Evolutionary conservation across 2,329 filamentous ascomycete genomes (phyloP).

Genomic region (Rachicladosporium sp.): DNA sequence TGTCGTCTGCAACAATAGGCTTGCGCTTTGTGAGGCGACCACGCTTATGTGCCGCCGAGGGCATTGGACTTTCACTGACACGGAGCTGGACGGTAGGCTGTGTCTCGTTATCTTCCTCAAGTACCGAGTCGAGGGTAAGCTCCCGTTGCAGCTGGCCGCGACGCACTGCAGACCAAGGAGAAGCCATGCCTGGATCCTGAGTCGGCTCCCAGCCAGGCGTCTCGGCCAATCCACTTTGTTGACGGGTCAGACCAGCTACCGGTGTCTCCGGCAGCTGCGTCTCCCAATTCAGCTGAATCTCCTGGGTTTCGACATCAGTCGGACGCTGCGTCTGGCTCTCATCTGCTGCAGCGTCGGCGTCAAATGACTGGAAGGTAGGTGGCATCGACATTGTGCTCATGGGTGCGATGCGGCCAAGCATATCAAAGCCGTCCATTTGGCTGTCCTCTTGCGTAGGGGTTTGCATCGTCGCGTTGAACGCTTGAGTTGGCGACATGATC

Average conservation of each 20-base stretch:
- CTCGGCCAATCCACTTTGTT: slow-evolving; percentile 13
- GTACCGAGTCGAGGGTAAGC: slow-evolving; percentile 8
- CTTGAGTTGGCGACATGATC: slow-evolving; percentile 22
- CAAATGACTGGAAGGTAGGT: slow-evolving; percentile 6
- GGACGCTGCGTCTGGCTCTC: slow-evolving; percentile 3
- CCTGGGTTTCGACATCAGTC: slow-evolving; percentile 18
- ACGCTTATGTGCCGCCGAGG: slow-evolving; percentile 32
- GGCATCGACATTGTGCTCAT: slow-evolving; percentile 16
- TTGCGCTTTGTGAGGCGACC: slow-evolving; percentile 38
- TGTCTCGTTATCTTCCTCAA: slow-evolving; percentile 15
- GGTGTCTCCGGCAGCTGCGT: slow-evolving; percentile 21
- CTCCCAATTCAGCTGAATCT: slow-evolving; percentile 26
- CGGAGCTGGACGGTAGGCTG: slow-evolving; percentile 21
- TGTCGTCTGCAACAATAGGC: slow-evolving; percentile 32
- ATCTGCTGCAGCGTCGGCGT: slow-evolving; percentile 23
- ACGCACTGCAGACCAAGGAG: slow-evolving; percentile 12
- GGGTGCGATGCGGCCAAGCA: slow-evolving; percentile 22
- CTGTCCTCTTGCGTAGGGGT: slow-evolving; percentile 20
- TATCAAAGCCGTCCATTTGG: slow-evolving; percentile 32
- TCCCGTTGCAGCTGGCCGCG: slow-evolving; percentile 8
- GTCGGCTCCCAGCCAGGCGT: slow-evolving; percentile 25
- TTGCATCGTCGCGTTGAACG: slow-evolving; percentile 25
- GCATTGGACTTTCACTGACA: slow-evolving; percentile 20
- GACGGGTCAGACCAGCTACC: slow-evolving; percentile 10
- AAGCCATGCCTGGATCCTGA: slow-evolving; percentile 20